These are phyloP conservation scores for Cladosporium cucumerinum DNA, from an alignment of 2,329 filamentous ascomycete genomes.

Conservation along the genomic window DNA sequence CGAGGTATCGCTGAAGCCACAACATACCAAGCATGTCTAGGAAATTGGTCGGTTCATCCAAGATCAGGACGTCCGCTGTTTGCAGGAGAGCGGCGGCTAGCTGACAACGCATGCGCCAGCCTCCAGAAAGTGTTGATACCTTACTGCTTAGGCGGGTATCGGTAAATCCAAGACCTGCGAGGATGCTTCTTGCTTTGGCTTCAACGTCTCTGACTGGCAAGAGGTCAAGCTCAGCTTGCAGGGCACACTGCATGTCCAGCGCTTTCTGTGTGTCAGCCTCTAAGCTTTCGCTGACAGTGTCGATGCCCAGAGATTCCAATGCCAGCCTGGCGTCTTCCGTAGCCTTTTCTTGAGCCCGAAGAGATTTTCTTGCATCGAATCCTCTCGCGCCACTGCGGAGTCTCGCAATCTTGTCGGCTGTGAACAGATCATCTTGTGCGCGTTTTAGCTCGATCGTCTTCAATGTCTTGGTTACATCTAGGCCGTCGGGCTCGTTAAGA, in stretches of 20 bases:
- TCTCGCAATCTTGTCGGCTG: slow-evolving; percentile 57
- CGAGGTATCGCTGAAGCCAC: slow-evolving; percentile 75
- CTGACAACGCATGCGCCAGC: slow-evolving; percentile 44
- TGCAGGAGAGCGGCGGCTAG: slow-evolving; percentile 61
- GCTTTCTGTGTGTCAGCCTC: slow-evolving; percentile 67
- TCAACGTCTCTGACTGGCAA: slow-evolving; percentile 40
- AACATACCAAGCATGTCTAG: slow-evolving; percentile 79
- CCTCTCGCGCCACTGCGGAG: slow-evolving; percentile 73
- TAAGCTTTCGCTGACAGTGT: slow-evolving; percentile 48
- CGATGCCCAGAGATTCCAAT: slow-evolving; percentile 45
- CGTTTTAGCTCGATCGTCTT: slow-evolving; percentile 18
- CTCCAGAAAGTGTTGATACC: slow-evolving; percentile 68
- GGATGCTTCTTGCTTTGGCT: slow-evolving; percentile 61
- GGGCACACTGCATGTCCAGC: slow-evolving; percentile 63
- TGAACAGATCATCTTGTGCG: slow-evolving; percentile 20
- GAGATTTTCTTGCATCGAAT: slow-evolving; percentile 68
- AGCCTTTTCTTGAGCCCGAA: slow-evolving; percentile 66
- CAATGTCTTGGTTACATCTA: background rate
- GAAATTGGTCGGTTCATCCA: slow-evolving; percentile 87
- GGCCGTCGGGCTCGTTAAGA: slow-evolving; percentile 3
- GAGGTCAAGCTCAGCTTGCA: slow-evolving; percentile 47
- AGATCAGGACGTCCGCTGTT: slow-evolving; percentile 71
- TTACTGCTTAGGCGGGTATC: slow-evolving; percentile 58
- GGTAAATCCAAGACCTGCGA: slow-evolving; percentile 69
- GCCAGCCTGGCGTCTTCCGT: slow-evolving; percentile 44